Conservation (phyloP, 2,329 filamentous ascomycete genomes). For the Cadophora luteo-olivacea region DNA sequence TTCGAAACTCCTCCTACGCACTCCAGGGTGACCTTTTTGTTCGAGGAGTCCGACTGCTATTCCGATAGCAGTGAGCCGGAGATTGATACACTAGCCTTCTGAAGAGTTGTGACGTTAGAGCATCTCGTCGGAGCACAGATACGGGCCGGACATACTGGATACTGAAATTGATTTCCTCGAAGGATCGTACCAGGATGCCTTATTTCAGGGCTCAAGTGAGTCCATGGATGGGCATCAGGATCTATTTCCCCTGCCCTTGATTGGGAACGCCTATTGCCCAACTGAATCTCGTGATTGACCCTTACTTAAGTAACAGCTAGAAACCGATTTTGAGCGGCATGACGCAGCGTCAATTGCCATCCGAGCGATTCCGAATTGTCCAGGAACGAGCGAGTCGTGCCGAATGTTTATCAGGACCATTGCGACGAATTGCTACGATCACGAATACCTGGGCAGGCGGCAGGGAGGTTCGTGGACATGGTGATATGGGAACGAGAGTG, state of each 20-base stretch:
- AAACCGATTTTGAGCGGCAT: background rate
- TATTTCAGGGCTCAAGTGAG: conserved; percentile 2
- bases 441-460: background rate
- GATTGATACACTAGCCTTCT: conserved; percentile 55
- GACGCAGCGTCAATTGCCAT: background rate
- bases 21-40: conserved; percentile 42
- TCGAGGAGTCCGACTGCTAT: conserved; percentile 46
- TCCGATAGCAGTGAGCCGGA: conserved; percentile 46
- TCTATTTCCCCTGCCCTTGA: background rate
- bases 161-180: background rate
- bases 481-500: background rate
- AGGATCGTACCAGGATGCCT: background rate
- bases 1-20: conserved; percentile 46
- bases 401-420: background rate
- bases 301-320: background rate
- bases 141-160: conserved; percentile 62
- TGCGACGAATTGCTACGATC: background rate
- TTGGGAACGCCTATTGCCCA: too few species aligned
- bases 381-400: background rate
- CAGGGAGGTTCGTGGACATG: background rate
- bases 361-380: background rate
- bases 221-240: background rate
- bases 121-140: conserved; percentile 69
- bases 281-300: too few species aligned
- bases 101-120: conserved; percentile 69